Evolutionary conservation across 1,284 basidiomycete genomes (phyloP).

Genomic region (Cryptococcus sp.): DNA sequence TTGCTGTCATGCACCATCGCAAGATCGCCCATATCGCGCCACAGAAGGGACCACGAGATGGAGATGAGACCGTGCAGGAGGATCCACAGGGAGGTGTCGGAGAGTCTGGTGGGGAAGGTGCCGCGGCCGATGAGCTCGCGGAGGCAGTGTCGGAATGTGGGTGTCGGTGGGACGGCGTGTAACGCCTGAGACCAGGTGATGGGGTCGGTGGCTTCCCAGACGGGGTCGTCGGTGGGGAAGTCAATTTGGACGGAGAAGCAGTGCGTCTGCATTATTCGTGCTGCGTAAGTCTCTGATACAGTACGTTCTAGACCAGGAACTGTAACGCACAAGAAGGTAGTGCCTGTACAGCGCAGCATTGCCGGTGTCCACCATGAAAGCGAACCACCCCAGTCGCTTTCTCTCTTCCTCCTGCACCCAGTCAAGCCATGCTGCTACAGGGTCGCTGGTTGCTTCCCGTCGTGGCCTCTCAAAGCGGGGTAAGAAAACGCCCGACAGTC

Average conservation of each 20-base stretch:
- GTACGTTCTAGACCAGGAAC: background rate
- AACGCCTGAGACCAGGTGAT: conserved; percentile 11
- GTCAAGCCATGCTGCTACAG: conserved; percentile 21
- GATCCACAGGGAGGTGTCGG: conserved; percentile 19
- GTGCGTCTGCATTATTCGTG: conserved; percentile 11
- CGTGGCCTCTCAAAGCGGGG: conserved; percentile 10
- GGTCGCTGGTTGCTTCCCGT: conserved; percentile 10
- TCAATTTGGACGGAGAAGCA: conserved; percentile 18
- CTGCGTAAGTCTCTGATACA: background rate
- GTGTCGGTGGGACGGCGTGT: background rate
- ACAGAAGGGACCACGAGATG: conserved; percentile 26
- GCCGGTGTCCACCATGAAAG: conserved; percentile 31
- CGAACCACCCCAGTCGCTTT: conserved; percentile 26
- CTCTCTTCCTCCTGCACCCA: conserved; percentile 30
- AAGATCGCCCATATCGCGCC: conserved; percentile 29
- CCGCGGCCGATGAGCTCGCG: conserved; percentile 24
- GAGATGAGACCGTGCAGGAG: conserved; percentile 25
- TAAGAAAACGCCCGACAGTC: conserved; percentile 21
- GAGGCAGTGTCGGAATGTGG: conserved; percentile 20
- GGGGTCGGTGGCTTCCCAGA: conserved; percentile 19
- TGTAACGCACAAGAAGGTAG: conserved; percentile 16
- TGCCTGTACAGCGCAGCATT: conserved; percentile 26
- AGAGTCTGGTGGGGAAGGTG: conserved; percentile 8
- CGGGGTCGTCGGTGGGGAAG: conserved; percentile 10
- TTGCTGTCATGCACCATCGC: conserved; percentile 25